Base-by-base conservation (phyloP, 1,139 yeast species). In the Pichia terricola region DNA sequence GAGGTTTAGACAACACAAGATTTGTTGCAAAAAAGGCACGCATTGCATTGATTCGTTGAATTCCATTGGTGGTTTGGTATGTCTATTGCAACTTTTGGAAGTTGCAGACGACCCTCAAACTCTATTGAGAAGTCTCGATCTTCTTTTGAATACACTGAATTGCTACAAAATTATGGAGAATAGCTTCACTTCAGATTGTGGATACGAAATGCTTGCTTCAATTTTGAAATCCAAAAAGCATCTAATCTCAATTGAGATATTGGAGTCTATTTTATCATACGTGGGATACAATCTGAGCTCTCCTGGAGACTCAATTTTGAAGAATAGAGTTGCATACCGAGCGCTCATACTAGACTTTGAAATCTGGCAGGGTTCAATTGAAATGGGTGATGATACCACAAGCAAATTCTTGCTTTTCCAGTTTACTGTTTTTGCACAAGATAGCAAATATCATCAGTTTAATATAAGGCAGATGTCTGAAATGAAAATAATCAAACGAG, bases 371-470 rank as follows among this genome's bases (percentile, higher is more conserved):
- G 50, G 56, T 3, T 28, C 30, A 8, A 11, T 41, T 4, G 42
- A 40, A 6, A 11, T 43, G 3, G 30, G 40, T 3, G 43, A 41
- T 16, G 50, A 65, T 26, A 75, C 70, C 35, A 65, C 77, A 0
- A 67, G 78, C 41, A 66, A 73, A 38, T 70, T 69, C 45, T 60
- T 81, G 8, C 60, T 81, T 4, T 71, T 70, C 45, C 89, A 83
- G 49, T 66, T 81, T 41, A 69, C 72, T 2, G 72, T 72, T 1
- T 68, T 84, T 47, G 63, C 76, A 6, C 67, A 68, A 38, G 73
- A 69, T 26, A 76, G 84, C 38, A 71, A 67, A 47, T 73, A 68
- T 55, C 64, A 62, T 26, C 57, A 65, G 1, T 73, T 69, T 57
- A 85, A 84, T 54, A 56, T 66, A 3, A 55, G 63, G 38, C 77